Evolutionary conservation across 495 filamentous ascomycete species (phyloP).

Genomic region (Neurospora tetrasperma): DNA sequence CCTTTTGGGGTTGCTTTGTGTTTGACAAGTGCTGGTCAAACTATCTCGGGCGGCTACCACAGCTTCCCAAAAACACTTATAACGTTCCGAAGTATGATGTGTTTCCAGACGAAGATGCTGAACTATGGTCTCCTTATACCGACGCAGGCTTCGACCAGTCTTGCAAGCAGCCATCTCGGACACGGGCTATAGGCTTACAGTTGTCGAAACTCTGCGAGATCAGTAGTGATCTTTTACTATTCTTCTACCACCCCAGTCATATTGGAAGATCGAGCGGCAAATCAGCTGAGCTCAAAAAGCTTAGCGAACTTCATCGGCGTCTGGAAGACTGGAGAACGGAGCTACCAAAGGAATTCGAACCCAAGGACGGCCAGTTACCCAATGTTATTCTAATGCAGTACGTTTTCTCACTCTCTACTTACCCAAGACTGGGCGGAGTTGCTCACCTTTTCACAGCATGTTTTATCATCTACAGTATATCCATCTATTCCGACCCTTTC

Average conservation of each 20-base stretch:
- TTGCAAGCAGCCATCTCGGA: constrained; percentile 70
- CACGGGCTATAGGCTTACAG: constrained; percentile 70
- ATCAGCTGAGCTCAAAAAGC: constrained; percentile 74
- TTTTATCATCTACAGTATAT: constrained; percentile 95
- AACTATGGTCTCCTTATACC: constrained; percentile 79
- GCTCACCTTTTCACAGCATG: constrained; percentile 56
- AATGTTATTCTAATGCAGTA: constrained; percentile 93
- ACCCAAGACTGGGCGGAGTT: neutral
- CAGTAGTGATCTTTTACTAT: constrained; percentile 75
- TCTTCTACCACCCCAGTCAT: constrained; percentile 79
- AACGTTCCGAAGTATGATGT: constrained; percentile 86
- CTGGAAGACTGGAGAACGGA: constrained; percentile 87
- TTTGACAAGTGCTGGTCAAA: constrained; percentile 99
- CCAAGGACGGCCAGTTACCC: constrained; percentile 80
- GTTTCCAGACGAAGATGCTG: constrained; percentile 79
- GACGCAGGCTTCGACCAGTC: constrained; percentile 64
- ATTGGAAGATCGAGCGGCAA: constrained; percentile 48
- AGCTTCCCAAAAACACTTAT: constrained; percentile 64
- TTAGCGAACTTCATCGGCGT: constrained; percentile 81
- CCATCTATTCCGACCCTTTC: constrained; percentile 91
- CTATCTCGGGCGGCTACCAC: constrained; percentile 87
- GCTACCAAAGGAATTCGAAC: constrained; percentile 76
- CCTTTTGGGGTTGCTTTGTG: constrained; percentile 97
- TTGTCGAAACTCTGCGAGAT: constrained; percentile 83
- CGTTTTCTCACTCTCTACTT: constrained; percentile 25